Percentiles rank a stretch among this genome's conserved stretches.
Conservation (phyloP, 306 rosid genomes). For the Castanopsis chinensis region DNA sequence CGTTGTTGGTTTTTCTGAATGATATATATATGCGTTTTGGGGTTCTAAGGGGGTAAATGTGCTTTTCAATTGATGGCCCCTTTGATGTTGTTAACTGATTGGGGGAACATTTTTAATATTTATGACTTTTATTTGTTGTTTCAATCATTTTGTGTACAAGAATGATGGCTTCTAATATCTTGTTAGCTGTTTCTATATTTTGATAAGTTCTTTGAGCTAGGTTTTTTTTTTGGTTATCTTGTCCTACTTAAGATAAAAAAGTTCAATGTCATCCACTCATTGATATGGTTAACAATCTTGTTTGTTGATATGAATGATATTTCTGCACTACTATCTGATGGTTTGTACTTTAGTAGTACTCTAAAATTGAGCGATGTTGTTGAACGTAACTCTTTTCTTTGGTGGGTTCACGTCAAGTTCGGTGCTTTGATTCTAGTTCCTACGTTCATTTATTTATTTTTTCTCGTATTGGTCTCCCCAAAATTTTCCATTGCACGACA, state of each 20-base stretch:
- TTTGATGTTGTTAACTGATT: constrained; percentile 4
- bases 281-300: too few species aligned
- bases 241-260: neutral
- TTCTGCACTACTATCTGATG: too few species aligned
- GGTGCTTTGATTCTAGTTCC: too few species aligned
- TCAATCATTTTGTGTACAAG: constrained; percentile 4
- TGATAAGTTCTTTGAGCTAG: neutral
- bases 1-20: constrained; percentile 6
- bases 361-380: too few species aligned
- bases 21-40: neutral
- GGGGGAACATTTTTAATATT: constrained; percentile 9
- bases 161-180: neutral
- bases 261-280: too few species aligned
- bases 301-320: too few species aligned
- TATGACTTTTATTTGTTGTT: constrained; percentile 3
- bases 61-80: constrained; percentile 7
- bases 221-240: neutral
- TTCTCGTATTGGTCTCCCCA: too few species aligned
- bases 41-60: neutral
- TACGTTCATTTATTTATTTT: too few species aligned
- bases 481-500: too few species aligned
- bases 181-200: neutral
- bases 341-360: too few species aligned
- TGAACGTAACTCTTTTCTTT: too few species aligned
- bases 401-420: too few species aligned